Base-by-base conservation (phyloP, 192 early-diverging fungal genomes). In the Mortierella claussenii region DNA sequence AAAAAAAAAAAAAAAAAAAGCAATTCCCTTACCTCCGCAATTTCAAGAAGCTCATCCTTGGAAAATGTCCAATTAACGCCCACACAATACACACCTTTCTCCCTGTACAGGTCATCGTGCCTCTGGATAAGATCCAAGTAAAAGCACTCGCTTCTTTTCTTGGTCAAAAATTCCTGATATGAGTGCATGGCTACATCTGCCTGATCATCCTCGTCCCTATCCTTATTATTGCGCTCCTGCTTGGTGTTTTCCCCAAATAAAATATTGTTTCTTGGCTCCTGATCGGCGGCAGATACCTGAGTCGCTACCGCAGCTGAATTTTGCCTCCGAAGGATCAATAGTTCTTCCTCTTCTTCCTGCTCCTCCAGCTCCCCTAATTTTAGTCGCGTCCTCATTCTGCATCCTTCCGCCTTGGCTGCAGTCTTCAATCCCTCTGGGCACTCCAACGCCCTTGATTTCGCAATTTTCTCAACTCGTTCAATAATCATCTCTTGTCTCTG, bases 11-110 rank as follows among this genome's bases (percentile, higher is more conserved):
- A 27, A 13, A 17, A 10, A 34, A 28, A 43, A 46, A 10, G 46
- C 17, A 42, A 26, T 28, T 63, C 65, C 9, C 34, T 51, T 80
- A 83, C 86, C 82, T 85, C 83, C 21, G 85, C 81, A 32, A 86
- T 80, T 40, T 83, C 64, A 21, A 83, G 26, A 8, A 86, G 50
- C 32, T 84, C 80, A 9, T 80, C 57, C 46, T 53, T 59, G 36
- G 69, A 54, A 64, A 79, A 83, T 2, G 62, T 64, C 87, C 87
- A 88, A 42, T 79, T 80, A 9, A 88, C 75, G 3, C 85, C 87
- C 23, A 78, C 49, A 69, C 85, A 86, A 44, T 66, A 67, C 2
- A 83, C 82, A 17, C 73, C 65, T 15, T 69, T 68, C 4, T 61
- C 68, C 0, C 79, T 64, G 31, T 88, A 78, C 27, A 71, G 54